Evolutionary conservation across 352 stramenopile species (phyloP), one percentile per base, ranked within the genome.

Genomic region (Bremia lactucae): DNA sequence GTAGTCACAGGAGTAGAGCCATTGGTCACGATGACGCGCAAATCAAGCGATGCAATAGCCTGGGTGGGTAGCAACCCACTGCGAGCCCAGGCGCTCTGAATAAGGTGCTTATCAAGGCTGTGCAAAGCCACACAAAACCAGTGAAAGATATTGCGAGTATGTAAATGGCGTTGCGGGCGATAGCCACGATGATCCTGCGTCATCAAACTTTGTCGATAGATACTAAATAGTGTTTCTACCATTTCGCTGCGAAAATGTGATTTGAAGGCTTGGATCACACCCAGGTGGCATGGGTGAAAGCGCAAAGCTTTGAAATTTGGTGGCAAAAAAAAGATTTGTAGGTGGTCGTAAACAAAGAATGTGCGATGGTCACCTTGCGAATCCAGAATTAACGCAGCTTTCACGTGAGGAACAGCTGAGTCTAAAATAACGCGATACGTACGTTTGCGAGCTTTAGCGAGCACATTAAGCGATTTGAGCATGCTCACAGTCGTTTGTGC

Each of bases 331-430:
- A 75, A 80, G 22, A 91, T 70, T 25, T 86, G 71, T 5, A 91
- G 49, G 38, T 85, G 72, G 46, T 91, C 78, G 50, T 75, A 91
- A 26, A 87, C 63, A 42, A 91, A 91, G 33, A 91, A 88, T 41
- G 78, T 91, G 31, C 78, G 78, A 48, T 88, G 78, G 58, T 91
- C 78, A 39, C 78, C 78, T 40, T 87, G 78, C 10, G 75, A 83
- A 55, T 91, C 78, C 39, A 91, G 46, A 46, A 91, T 83, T 71
- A 91, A 88, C 6, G 75, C 78, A 20, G 78, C 78, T 47, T 91
- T 91, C 19, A 91, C 75, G 41, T 91, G 78, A 11, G 78, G 78
- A 39, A 88, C 75, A 8, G 78, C 73, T 39, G 69, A 85, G 48
- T 91, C 78, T 23, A 91, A 59, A 36, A 91, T 65, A 20, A 91